These are phyloP conservation scores for Botrytis porri DNA, from an alignment of 2,329 filamentous ascomycete genomes.

Conservation along the genomic window DNA sequence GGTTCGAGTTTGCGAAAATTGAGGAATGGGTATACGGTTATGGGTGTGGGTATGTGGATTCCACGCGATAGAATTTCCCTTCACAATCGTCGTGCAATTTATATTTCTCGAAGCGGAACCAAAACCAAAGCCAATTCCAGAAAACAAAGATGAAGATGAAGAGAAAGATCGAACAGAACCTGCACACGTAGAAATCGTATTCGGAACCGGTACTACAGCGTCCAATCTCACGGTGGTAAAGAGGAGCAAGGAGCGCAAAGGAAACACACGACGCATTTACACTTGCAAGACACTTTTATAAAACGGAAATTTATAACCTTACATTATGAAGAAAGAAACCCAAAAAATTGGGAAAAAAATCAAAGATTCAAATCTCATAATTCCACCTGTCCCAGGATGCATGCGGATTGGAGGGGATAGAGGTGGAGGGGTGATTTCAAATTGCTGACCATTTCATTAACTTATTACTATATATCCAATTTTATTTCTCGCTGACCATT, in stretches of 20 bases:
- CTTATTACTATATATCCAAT: too few species aligned
- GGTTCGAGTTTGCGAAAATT: neutral
- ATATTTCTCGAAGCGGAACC: neutral
- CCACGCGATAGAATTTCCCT: neutral
- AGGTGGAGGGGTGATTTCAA: neutral
- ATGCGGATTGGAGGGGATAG: neutral
- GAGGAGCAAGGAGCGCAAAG: neutral
- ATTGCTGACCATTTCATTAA: constrained; percentile 13
- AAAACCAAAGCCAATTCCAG: neutral
- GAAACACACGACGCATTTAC: neutral
- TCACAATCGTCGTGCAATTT: neutral
- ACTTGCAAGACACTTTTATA: fast-evolving
- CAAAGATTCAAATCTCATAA: too few species aligned
- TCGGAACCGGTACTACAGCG: neutral
- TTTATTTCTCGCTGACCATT: neutral
- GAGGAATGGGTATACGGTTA: neutral
- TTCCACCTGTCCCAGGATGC: too few species aligned
- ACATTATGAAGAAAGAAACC: neutral
- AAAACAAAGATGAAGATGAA: neutral
- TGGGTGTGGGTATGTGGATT: too few species aligned
- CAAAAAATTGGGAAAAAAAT: neutral
- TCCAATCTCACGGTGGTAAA: constrained; percentile 4
- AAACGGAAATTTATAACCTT: neutral
- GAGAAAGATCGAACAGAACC: neutral
- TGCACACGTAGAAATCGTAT: neutral